Evolutionary conservation across 2,329 filamentous ascomycete genomes (phyloP).

Genomic region (Botrytis squamosa): DNA sequence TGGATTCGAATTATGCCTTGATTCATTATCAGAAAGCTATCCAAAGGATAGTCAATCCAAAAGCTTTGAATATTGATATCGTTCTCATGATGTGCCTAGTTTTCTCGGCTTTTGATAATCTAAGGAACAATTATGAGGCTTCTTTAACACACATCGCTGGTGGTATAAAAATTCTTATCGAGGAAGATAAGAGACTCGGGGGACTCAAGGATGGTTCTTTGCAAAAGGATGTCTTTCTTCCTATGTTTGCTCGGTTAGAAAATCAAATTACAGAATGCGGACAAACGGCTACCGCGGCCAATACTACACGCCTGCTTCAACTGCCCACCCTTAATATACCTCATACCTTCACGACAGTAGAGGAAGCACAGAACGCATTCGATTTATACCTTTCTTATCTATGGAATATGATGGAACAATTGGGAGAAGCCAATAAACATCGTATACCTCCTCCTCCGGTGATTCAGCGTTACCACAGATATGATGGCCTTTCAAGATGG

Average conservation of each 20-base stretch:
- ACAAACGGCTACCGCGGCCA: background rate
- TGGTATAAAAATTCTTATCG: slow-evolving; percentile 15
- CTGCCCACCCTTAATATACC: background rate
- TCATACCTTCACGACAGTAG: background rate
- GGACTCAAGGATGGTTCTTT: background rate
- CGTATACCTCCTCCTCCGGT: background rate
- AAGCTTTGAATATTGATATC: slow-evolving; percentile 1
- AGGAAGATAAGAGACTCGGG: background rate
- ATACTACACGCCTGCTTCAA: background rate
- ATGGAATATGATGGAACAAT: background rate
- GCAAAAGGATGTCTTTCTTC: slow-evolving; percentile 10
- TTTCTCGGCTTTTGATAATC: slow-evolving; percentile 9
- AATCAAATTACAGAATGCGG: slow-evolving; percentile 13
- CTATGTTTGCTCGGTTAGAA: slow-evolving; percentile 13
- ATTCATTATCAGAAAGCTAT: slow-evolving; percentile 11
- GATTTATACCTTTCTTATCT: background rate
- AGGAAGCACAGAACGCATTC: slow-evolving; percentile 5
- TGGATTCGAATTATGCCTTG: slow-evolving; percentile 10
- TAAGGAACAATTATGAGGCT: background rate
- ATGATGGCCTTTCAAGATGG: background rate
- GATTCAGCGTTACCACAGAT: background rate
- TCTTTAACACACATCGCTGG: slow-evolving; percentile 12
- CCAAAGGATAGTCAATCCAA: background rate
- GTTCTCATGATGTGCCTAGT: slow-evolving; percentile 14
- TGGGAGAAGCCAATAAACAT: background rate